Evolutionary conservation across 768 basidiomycete species (phyloP), one percentile per base, ranked within the genome.

Genomic region (Gloeostereum incarnatum): DNA sequence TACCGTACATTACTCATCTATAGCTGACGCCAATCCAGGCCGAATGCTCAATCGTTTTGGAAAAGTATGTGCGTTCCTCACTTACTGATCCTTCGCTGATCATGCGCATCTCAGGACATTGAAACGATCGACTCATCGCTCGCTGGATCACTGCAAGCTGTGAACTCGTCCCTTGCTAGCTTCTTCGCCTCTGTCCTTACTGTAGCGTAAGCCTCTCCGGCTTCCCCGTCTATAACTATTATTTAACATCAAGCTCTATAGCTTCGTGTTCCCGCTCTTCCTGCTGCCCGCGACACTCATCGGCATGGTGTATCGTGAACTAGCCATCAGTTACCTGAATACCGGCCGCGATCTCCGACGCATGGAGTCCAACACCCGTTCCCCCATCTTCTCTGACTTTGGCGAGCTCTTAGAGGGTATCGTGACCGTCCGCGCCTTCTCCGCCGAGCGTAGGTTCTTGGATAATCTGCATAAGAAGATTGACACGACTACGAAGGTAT

Each of bases 341-440:
- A 86, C 85, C 1, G 85, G 87, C 0, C 74, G 90, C 31, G 89
- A 92, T 51, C 61, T 94, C 14, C 73, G 89, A 41, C 72, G 92
- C 14, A 88, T 96, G 79, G 92, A 94, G 55, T 87, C 88, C 1
- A 93, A 88, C 48, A 75, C 82, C 1, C 69, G 87, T 9, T 86
- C 83, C 0, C 85, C 89, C 0, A 88, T 89, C 44, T 88, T 82
- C 58, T 81, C 82, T 5, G 83, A 81, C 39, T 91, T 89, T 45
- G 75, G 75, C 9, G 88, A 90, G 50, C 58, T 92, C 7, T 57
- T 94, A 14, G 85, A 91, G 36, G 90, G 90, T 17, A 86, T 93
- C 31, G 85, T 91, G n/a, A 91, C 90, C 4, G 85, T 94, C 29
- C 74, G 92, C 40, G 92, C 92, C 0, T 97, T 94, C 61, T 81